A percentile compares a stretch with the other conserved stretches of the same genome.
phyloP scores from a whole-genome alignment of 2,329 filamentous ascomycete genomes.

The Aspergillus sp. region DNA sequence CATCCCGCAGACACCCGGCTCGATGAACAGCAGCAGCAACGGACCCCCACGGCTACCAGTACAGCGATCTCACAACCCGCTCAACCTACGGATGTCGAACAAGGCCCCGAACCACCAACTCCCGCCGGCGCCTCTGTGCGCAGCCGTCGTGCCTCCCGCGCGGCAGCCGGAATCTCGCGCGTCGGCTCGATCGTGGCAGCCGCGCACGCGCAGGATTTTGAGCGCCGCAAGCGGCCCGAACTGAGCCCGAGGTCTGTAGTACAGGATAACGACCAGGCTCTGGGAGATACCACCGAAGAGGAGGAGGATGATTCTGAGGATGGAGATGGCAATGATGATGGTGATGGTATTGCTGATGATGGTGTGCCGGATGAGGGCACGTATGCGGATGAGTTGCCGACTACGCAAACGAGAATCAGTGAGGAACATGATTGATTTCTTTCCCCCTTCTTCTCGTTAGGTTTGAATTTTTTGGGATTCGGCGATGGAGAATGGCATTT shows the following conservation, averaged over 20 bases:
- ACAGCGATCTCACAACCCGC: constrained; percentile 2
- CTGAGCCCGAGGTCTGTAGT: constrained; percentile 29
- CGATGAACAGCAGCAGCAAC: constrained; percentile 16
- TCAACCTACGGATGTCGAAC: constrained; percentile 20
- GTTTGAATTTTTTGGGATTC: not conserved
- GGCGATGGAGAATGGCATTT: not conserved
- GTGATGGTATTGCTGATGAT: constrained; percentile 6
- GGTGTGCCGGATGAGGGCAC: constrained; percentile 1
- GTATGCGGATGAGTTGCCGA: constrained; percentile 8
- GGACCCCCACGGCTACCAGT: constrained; percentile 9
- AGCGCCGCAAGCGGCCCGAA: constrained; percentile 59
- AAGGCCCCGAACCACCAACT: constrained; percentile 14
- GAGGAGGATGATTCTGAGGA: constrained; percentile 22
- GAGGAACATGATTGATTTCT: not conserved
- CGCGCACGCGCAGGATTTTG: constrained; percentile 87
- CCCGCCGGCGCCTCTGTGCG: constrained; percentile 11
- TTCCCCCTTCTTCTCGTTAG: not conserved
- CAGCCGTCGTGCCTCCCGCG: constrained; percentile 12
- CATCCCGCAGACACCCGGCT: constrained; percentile 16
- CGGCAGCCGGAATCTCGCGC: constrained; percentile 38
- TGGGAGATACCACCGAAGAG: constrained; percentile 33
- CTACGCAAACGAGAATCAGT: constrained; percentile 1
- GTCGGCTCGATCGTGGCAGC: constrained; percentile 65
- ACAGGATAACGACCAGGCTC: constrained; percentile 23
- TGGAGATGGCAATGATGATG: not conserved